These are phyloP conservation scores for Rhodomyrtus tomentosa DNA, from an alignment of 345 rosid genomes.

Conservation along the genomic window DNA sequence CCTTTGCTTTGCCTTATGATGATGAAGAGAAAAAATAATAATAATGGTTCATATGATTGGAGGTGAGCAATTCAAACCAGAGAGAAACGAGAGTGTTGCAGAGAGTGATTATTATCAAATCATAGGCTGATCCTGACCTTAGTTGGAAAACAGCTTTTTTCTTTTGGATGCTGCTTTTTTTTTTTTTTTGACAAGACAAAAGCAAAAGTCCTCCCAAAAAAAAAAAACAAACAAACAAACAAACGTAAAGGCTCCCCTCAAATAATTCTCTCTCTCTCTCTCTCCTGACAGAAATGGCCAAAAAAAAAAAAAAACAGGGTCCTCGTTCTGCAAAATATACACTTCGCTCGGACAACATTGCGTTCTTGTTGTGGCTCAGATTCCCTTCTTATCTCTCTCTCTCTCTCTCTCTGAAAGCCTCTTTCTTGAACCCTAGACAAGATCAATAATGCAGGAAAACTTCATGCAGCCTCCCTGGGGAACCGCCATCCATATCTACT, in stretches of 20 bases:
- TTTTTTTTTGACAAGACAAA: constrained; percentile 1
- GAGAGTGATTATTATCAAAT: constrained; percentile 1
- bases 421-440: background rate
- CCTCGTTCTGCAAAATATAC: background rate
- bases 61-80: background rate
- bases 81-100: background rate
- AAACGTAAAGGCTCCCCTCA: background rate
- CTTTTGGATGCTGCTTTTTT: background rate
- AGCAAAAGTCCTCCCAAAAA: background rate
- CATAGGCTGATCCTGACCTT: background rate
- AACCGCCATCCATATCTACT: background rate
- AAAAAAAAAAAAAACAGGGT: no score
- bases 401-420: background rate
- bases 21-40: background rate
- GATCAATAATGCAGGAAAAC: background rate
- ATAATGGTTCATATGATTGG: background rate
- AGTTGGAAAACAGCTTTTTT: background rate
- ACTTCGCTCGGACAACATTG: background rate
- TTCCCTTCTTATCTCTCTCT: background rate
- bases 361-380: background rate
- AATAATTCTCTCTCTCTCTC: background rate
- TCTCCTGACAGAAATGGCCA: background rate
- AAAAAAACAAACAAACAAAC: background rate
- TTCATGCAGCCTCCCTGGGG: background rate
- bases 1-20: background rate